phyloP scores from a whole-genome alignment of 2,329 filamentous ascomycete species.

The Tolypocladium tundrense region DNA sequence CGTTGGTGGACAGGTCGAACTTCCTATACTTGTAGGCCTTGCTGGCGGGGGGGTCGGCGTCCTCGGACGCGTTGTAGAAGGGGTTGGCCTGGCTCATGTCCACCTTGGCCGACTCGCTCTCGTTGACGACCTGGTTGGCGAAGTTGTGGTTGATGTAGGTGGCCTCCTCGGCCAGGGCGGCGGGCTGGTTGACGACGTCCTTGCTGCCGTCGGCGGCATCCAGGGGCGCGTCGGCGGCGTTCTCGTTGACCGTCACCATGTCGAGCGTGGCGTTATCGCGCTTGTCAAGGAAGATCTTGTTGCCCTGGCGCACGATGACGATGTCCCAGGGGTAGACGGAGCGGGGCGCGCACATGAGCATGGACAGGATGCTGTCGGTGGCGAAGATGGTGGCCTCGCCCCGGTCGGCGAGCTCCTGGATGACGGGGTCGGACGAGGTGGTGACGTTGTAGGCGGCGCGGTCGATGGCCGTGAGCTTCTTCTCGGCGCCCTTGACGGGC shows the following conservation, averaged over 20 bases:
- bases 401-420: conserved; percentile 93
- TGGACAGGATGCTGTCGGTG: conserved; percentile 92
- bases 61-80: conserved; percentile 91
- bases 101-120: conserved; percentile 68
- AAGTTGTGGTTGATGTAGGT: conserved; percentile 99
- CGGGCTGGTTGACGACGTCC: conserved; percentile 90
- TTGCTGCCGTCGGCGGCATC: conserved; percentile 88
- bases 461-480: conserved; percentile 79
- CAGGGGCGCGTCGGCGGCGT: conserved; percentile 87
- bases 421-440: conserved; percentile 89
- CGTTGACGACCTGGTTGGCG: conserved; percentile 84
- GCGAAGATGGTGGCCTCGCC: conserved; percentile 95
- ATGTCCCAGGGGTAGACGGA: conserved; percentile 98
- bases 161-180: conserved; percentile 85
- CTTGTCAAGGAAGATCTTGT: conserved; percentile 99
- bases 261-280: conserved; percentile 89
- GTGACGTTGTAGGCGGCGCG: conserved; percentile 97
- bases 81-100: conserved; percentile 85
- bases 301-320: conserved; percentile 81
- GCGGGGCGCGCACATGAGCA: conserved; percentile 97
- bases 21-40: conserved; percentile 98
- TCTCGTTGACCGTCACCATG: conserved; percentile 98
- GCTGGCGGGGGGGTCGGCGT: conserved; percentile 85
- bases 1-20: conserved; percentile 90
- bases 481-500: conserved; percentile 79